Evolutionary conservation across 176 grass and related monocot species (phyloP), one percentile per base, ranked within the genome.

Genomic region (Dactylis glomerata): DNA sequence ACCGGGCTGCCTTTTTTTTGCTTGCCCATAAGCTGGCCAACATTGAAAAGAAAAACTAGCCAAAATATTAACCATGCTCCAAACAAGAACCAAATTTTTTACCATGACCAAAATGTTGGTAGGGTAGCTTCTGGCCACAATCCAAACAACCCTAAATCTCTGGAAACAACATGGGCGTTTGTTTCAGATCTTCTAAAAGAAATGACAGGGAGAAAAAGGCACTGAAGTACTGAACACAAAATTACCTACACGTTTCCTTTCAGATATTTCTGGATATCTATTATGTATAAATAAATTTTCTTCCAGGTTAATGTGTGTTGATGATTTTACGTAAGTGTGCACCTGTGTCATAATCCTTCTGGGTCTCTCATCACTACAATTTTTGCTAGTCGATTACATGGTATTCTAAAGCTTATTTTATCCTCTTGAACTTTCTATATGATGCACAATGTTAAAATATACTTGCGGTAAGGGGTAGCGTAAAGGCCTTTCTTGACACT

Each of bases 401-500:
- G 38, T 55, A 19, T 40, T 69, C 32, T 40, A 28, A 82, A 28
- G 36, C 76, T n/a, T 65, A 71, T 62, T 31, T 79, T 80, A 80
- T 65, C 10, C 10, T 31, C 41, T 14, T n/a, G 57, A 68, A 68
- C 79, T 31, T n/a, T n/a, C n/a, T 81, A 36, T 26, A 51, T 37
- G 41, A 34, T 42, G 24, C 34, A 40, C 10, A 10, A 8, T 73
- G 23, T 4, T 33, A 59, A 45, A n/a, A 30, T 44, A 33, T 44
- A 46, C 12, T 32, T 57, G 11, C 26, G 22, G 20, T 44, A 23
- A 73, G 16, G 0, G 4, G 13, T 27, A 33, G 7, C 64, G 27
- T 26, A 54, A 54, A 38, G 45, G 15, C 15, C 31, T 55, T 55
- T 15, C 2, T 24, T 70, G 23, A 40, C 22, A 41, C 23, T 73